Evolutionary conservation across 345 rosid species (phyloP), one percentile per base, ranked within the genome.

Genomic region (Salix udensis): DNA sequence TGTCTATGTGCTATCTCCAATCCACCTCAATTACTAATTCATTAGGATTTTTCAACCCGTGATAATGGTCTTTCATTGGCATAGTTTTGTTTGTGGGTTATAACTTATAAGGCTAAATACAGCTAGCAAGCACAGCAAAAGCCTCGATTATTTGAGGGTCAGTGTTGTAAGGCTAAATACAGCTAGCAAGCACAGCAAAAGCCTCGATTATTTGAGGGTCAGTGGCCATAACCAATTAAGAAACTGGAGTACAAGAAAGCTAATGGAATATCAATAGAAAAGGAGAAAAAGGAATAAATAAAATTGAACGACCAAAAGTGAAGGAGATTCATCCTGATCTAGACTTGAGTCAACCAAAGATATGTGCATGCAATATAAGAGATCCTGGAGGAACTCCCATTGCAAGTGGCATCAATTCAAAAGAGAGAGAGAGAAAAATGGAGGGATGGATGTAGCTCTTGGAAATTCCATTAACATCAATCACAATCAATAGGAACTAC

Each of bases 321-420:
- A 58, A 42, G 72, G 70, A 67, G 19, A 24, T 67, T 52, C 23
- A 39, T 67, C 67, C 26, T 53, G 16, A 76, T 68, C 55, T 23
- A 68, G 67, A 76, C 36, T 5, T 15, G 71, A 70, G 84, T 73
- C 84, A 86, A 74, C 80, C 61, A 34, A n/a, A 55, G 75, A 68
- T 79, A 60, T 58, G 37, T 60, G 58, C 65, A 34, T 72, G 70
- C 39, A 53, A 21, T 24, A n/a, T 11, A n/a, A 0, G 24, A n/a
- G 26, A 55, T 23, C 26, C 10, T 23, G 13, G 23, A 55, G 62
- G 23, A 55, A 55, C 24, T 3, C 23, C 12, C 13, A n/a, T 3
- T n/a, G 11, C 26, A 9, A 6, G 58, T 6, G 58, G 58, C n/a
- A 52, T 52, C 23, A 19, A 52, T 52, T 42, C 13, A 42, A 42